Conservation (phyloP, 805 yeast genomes). For the Cyberlindnera maclurae region DNA sequence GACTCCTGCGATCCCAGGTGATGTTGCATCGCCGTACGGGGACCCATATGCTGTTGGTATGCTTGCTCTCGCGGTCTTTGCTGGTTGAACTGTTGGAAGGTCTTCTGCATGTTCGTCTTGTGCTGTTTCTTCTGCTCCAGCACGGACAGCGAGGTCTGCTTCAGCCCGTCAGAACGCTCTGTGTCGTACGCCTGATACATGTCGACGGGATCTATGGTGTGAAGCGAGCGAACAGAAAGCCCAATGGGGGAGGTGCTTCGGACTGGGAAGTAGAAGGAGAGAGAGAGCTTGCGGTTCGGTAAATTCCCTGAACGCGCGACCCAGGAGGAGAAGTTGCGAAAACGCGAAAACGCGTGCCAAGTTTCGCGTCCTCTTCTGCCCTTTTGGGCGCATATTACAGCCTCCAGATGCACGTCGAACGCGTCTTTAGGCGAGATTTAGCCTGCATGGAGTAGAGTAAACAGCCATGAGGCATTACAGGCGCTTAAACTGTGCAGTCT, state of each 20-base stretch:
- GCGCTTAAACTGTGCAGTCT: no score
- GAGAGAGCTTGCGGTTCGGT: neutral
- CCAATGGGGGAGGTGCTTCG: neutral
- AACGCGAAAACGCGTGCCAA: no score
- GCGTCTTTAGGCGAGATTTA: no score
- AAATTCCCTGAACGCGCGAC: no score
- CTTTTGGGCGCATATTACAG: no score
- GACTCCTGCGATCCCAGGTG: neutral
- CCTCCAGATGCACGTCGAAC: no score
- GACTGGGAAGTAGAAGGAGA: neutral
- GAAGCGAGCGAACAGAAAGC: neutral
- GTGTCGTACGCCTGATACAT: constrained; percentile 10
- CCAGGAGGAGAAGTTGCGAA: no score
- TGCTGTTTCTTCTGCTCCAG: constrained; percentile 18
- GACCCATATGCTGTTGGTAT: neutral
- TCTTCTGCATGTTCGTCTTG: constrained; percentile 21
- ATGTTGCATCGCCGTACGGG: neutral
- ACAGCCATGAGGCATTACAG: no score
- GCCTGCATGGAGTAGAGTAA: no score
- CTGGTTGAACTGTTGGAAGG: constrained; percentile 19
- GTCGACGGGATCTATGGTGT: neutral
- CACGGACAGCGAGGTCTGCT: constrained; percentile 19
- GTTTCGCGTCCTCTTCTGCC: no score
- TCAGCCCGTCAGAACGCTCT: constrained; percentile 18
- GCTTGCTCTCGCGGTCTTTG: constrained; percentile 5